A percentile compares a stretch with the other conserved stretches of the same genome.
Conservation (phyloP, 768 basidiomycete genomes). For the Myochromella boudieri region DNA sequence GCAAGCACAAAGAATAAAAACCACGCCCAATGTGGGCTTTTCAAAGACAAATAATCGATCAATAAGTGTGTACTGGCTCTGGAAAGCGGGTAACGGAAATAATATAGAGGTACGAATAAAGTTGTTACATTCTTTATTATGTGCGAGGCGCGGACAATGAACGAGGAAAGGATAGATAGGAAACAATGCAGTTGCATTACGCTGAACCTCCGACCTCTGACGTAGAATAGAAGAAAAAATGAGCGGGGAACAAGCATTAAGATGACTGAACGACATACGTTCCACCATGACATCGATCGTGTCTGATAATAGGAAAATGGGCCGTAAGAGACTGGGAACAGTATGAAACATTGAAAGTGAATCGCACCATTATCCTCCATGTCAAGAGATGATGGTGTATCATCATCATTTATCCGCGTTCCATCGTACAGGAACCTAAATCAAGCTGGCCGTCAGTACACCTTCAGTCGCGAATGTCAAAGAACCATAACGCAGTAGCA, state of each 20-base stretch:
- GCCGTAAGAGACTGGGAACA: constrained; percentile 1
- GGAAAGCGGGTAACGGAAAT: too few species aligned
- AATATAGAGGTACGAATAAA: background rate
- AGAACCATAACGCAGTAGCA: background rate
- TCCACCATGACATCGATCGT: constrained; percentile 97
- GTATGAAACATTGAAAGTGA: background rate
- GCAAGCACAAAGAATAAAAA: too few species aligned
- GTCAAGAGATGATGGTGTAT: constrained; percentile 80
- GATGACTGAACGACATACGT: constrained; percentile 54
- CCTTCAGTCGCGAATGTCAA: background rate
- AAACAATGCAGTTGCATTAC: constrained; percentile 1
- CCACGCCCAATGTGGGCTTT: too few species aligned
- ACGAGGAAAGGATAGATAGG: background rate
- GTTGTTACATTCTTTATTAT: constrained; percentile 16
- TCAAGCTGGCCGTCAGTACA: background rate
- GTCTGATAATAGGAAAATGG: constrained; percentile 42
- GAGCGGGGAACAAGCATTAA: background rate
- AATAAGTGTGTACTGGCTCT: too few species aligned
- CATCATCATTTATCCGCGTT: constrained; percentile 79
- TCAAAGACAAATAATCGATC: too few species aligned
- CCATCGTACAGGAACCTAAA: constrained; percentile 91
- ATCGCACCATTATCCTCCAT: constrained; percentile 86
- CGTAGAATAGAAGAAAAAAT: background rate
- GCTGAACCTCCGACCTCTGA: constrained; percentile 18
- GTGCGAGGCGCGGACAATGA: background rate